These are phyloP conservation scores for Fraxinus quadrangulata DNA, from an alignment of 257 asterid genomes.

Conservation along the genomic window DNA sequence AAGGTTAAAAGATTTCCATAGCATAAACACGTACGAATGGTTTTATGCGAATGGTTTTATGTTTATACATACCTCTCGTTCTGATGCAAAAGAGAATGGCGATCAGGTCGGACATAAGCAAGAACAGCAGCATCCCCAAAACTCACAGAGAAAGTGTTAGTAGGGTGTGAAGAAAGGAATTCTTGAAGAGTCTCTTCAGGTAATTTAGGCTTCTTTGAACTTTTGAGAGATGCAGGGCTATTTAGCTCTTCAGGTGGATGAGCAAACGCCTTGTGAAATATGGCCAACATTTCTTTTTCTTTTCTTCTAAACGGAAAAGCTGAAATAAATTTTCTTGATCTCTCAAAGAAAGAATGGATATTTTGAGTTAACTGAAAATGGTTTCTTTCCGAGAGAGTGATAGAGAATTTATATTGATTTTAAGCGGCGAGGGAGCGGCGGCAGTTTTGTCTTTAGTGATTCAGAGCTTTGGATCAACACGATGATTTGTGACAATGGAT, in stretches of 20 bases:
- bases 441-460: not conserved
- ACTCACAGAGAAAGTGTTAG: slow-evolving; percentile 45
- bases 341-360: not conserved
- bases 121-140: slow-evolving; percentile 74
- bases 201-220: slow-evolving; percentile 44
- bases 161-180: slow-evolving; percentile 49
- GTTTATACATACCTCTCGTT: slow-evolving; percentile 31
- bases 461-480: slow-evolving; percentile 18
- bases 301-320: not conserved
- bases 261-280: slow-evolving; percentile 76
- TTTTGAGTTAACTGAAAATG: not conserved
- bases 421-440: too few relatives aligned
- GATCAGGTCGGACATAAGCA: slow-evolving; percentile 49
- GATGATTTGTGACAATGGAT: slow-evolving; percentile 23
- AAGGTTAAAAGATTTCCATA: not conserved
- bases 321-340: not conserved
- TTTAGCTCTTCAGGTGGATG: slow-evolving; percentile 81
- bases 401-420: not conserved
- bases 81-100: slow-evolving; percentile 24
- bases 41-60: not conserved
- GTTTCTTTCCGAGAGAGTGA: not conserved
- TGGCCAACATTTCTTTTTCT: slow-evolving; percentile 55
- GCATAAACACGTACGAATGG: not conserved
- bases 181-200: slow-evolving; percentile 59
- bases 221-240: slow-evolving; percentile 56